Evolutionary conservation across 2,329 filamentous ascomycete genomes (phyloP).

Genomic region (Exserohilum rostratum): DNA sequence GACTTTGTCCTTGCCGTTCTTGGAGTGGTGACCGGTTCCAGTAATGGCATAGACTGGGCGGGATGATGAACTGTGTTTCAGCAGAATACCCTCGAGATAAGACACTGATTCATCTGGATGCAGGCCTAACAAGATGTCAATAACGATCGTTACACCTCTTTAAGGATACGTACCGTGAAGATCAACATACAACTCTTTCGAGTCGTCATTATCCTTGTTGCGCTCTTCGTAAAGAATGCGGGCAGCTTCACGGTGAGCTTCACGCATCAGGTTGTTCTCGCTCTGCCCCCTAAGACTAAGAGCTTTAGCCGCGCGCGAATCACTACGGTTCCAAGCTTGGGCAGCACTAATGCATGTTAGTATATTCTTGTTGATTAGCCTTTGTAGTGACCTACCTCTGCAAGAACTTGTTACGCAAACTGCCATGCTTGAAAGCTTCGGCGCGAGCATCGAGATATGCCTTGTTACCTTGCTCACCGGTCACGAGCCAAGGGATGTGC

Average conservation of each 20-base stretch:
- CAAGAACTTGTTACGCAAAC: conserved; percentile 93
- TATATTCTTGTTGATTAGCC: neutral
- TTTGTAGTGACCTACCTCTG: conserved; percentile 69
- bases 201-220: conserved; percentile 69
- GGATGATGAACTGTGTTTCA: conserved; percentile 75
- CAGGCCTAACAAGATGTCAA: conserved; percentile 61
- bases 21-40: conserved; percentile 94
- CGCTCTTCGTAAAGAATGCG: conserved; percentile 91
- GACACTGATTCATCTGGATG: conserved; percentile 96
- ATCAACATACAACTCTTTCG: conserved; percentile 87
- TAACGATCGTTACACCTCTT: neutral
- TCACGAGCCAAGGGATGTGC: conserved; percentile 96
- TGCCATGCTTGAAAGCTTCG: conserved; percentile 96
- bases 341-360: conserved; percentile 69
- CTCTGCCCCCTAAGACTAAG: conserved; percentile 92
- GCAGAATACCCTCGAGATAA: conserved; percentile 85
- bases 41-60: conserved; percentile 93
- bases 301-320: conserved; percentile 93
- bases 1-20: conserved; percentile 98
- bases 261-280: conserved; percentile 96
- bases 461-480: conserved; percentile 87
- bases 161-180: conserved; percentile 67
- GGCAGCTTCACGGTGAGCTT: conserved; percentile 93
- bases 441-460: conserved; percentile 93
- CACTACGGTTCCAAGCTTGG: conserved; percentile 98